Base-by-base conservation (phyloP, 371 early-diverging fungal species). In the Conidiobolus incongruus region DNA sequence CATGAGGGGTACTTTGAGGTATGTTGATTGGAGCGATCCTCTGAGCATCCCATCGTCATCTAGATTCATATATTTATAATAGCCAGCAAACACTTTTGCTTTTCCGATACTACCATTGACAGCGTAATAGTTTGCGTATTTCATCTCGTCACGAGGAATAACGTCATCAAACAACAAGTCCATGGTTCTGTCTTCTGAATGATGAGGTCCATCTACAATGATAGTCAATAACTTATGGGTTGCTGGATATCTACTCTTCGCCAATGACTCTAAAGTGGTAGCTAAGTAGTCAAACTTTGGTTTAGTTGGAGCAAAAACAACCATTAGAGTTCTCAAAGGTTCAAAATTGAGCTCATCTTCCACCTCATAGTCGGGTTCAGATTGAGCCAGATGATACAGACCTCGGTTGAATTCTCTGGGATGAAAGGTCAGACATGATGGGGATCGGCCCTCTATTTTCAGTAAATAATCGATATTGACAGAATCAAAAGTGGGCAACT, bases 321-420 rank as follows among this genome's bases (percentile, higher is more conserved):
- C 23, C n/a, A 40, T 28, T 5, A 40, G 7, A 13, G 29, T 28
- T 6, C 29, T 4, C 16, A 40, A 15, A 3, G 40, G 40, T 28
- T 40, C 40, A 17, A 28, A 40, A 17, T 40, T 19, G 8, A 40
- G 29, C 2, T 29, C 16, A 28, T 40, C 30, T 7, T 6, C 22
- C 19, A 40, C 12, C 15, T 40, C 40, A 17, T 40, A 40, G 8
- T 40, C 16, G 15, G 40, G 40, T 40, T 40, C 40, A 28, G 15
- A 11, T 40, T 40, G 40, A 40, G 40, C 40, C 8, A 40, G 30
- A n/a, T 28, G 38, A 17, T 38, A 23, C 20, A 38, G 10, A 4
- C 38, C 38, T 7, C 38, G 10, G 4, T 15, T 17, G 20, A 38
- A 8, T 20, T 38, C 38, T 19, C 20, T 20, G 21, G 38, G 17